phyloP scores from a whole-genome alignment of 805 yeast genomes.

The Cyberlindnera meyerae region DNA sequence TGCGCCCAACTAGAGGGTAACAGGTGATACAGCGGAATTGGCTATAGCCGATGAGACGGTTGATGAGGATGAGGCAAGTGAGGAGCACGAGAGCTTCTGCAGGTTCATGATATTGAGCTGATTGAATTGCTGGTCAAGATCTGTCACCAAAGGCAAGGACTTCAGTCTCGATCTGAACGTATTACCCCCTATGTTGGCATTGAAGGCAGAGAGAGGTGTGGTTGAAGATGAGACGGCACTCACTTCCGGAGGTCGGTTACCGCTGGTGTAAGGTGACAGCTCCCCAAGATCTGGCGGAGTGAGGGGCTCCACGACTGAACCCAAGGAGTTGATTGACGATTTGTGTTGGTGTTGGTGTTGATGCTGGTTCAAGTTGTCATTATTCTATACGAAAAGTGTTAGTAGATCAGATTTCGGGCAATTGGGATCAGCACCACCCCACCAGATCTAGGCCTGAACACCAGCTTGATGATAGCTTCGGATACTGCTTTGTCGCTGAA shows the following conservation, averaged over 20 bases:
- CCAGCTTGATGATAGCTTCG: too few species aligned
- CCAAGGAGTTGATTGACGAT: slow-evolving; percentile 33
- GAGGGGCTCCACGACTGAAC: slow-evolving; percentile 45
- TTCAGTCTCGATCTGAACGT: slow-evolving; percentile 27
- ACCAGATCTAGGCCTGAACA: too few species aligned
- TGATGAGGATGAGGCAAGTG: background rate
- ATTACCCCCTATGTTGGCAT: slow-evolving; percentile 23
- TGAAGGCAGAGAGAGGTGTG: slow-evolving; percentile 20
- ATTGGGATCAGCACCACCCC: too few species aligned
- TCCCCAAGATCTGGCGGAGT: slow-evolving; percentile 42
- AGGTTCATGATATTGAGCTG: slow-evolving; percentile 23
- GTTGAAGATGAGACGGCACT: slow-evolving; percentile 7
- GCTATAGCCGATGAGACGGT: background rate
- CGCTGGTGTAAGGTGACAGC: slow-evolving; percentile 14
- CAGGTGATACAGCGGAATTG: slow-evolving; percentile 20
- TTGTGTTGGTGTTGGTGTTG: slow-evolving; percentile 25
- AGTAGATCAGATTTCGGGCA: slow-evolving; percentile 3
- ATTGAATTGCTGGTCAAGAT: slow-evolving; percentile 28
- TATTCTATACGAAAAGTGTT: slow-evolving; percentile 14
- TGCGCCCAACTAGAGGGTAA: slow-evolving; percentile 12
- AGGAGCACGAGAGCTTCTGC: slow-evolving; percentile 19
- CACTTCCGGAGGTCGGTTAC: background rate
- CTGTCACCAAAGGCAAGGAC: slow-evolving; percentile 32
- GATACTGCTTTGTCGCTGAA: too few species aligned
- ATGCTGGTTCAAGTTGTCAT: slow-evolving; percentile 19